Conservation (phyloP, 371 early-diverging fungal species). For the Rhizomucor pusillus region DNA sequence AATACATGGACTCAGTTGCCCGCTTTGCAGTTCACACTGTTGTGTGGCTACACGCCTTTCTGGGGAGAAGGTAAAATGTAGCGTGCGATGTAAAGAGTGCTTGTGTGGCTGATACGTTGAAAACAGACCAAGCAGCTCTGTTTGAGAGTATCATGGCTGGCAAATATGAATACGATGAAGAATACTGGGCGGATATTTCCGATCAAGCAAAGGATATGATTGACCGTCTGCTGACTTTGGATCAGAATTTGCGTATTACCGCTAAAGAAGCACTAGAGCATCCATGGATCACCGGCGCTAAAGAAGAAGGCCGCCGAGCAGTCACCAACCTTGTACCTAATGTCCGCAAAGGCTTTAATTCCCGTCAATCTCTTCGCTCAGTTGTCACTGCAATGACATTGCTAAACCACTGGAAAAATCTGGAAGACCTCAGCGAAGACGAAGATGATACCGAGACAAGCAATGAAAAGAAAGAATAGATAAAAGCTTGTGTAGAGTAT, state of each 20-base stretch:
- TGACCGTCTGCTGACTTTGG: slow-evolving; percentile 63
- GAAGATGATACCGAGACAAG: slow-evolving; percentile 4
- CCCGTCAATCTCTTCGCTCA: slow-evolving; percentile 17
- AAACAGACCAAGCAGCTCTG: slow-evolving; percentile 4
- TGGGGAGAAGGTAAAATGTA: slow-evolving; percentile 59
- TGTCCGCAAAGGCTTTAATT: slow-evolving; percentile 22
- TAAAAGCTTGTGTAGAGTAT: background rate
- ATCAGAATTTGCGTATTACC: slow-evolving; percentile 70
- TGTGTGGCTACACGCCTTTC: slow-evolving; percentile 92
- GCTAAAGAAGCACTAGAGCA: slow-evolving; percentile 74
- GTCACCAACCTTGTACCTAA: slow-evolving; percentile 28
- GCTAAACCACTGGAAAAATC: slow-evolving; percentile 19
- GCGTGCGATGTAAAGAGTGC: background rate
- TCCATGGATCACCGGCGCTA: slow-evolving; percentile 62
- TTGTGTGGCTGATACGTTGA: background rate
- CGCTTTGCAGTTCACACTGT: slow-evolving; percentile 61
- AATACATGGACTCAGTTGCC: background rate
- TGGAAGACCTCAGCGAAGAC: slow-evolving; percentile 19
- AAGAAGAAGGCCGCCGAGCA: slow-evolving; percentile 19
- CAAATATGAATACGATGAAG: slow-evolving; percentile 71
- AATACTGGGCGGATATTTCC: slow-evolving; percentile 79
- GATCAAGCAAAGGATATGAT: slow-evolving; percentile 84
- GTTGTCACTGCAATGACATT: slow-evolving; percentile 19
- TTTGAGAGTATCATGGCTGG: slow-evolving; percentile 59
- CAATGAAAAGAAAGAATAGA: slow-evolving; percentile 1